Conservation (phyloP, 176 grass and related monocot species). For the Tillandsia fasciculata region DNA sequence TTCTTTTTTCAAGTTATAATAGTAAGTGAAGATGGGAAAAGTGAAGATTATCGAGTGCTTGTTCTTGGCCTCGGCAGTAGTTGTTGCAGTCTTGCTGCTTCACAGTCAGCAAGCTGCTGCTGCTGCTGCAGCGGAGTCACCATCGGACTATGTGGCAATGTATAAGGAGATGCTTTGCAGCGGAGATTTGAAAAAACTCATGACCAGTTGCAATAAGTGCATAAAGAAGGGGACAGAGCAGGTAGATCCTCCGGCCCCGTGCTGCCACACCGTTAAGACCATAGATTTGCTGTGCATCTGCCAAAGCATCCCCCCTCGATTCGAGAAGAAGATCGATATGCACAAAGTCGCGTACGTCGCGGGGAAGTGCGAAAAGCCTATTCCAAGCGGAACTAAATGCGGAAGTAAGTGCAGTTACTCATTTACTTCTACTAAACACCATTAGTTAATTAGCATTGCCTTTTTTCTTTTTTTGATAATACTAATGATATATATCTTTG, state of each 20-base stretch:
- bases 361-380: background rate
- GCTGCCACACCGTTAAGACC: slow-evolving; percentile 13
- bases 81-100: background rate
- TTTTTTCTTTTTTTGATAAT: too few species aligned
- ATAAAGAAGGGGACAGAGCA: slow-evolving; percentile 17
- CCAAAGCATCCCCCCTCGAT: slow-evolving; percentile 13
- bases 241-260: slow-evolving; percentile 24
- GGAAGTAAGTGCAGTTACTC: background rate
- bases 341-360: slow-evolving; percentile 33
- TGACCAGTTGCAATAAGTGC: slow-evolving; percentile 14
- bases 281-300: slow-evolving; percentile 23
- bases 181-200: background rate
- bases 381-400: slow-evolving; percentile 16
- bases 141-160: background rate
- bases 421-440: too few species aligned
- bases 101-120: background rate
- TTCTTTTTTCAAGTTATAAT: too few species aligned
- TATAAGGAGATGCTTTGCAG: too few species aligned
- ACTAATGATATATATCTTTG: too few species aligned
- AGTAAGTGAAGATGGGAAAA: too few species aligned
- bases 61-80: slow-evolving; percentile 8
- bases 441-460: too few species aligned
- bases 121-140: background rate
- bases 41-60: background rate
- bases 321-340: slow-evolving; percentile 28